Evolutionary conservation across 140 eudicot species (phyloP).

Genomic region (Cichorium intybus): DNA sequence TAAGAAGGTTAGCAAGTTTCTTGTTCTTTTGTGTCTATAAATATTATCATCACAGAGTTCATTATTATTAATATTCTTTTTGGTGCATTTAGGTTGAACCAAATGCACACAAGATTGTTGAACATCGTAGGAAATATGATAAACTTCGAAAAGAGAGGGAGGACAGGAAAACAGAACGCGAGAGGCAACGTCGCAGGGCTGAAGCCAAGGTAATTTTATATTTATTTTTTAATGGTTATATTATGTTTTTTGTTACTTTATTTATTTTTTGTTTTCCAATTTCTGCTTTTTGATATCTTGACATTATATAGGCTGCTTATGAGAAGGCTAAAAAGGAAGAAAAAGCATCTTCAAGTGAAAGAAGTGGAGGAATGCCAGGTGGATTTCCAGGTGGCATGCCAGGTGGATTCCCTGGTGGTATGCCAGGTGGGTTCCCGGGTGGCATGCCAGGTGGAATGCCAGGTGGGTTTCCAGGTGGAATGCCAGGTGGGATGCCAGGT

Average conservation of each 20-base stretch:
- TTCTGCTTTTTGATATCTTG: slow-evolving; percentile 6
- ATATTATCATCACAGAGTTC: too few species aligned
- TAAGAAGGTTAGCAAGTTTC: slow-evolving; percentile 61
- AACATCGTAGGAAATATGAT: slow-evolving; percentile 90
- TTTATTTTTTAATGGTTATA: not conserved
- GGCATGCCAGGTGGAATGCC: slow-evolving; percentile 61
- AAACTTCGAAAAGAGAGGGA: slow-evolving; percentile 82
- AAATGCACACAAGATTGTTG: slow-evolving; percentile 91
- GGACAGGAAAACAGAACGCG: slow-evolving; percentile 67
- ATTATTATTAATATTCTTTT: too few species aligned
- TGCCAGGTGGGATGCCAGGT: slow-evolving; percentile 55
- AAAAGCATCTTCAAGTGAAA: slow-evolving; percentile 74
- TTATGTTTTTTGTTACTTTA: not conserved
- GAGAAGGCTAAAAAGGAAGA: slow-evolving; percentile 89
- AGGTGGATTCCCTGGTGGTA: slow-evolving; percentile 42
- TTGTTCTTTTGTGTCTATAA: not conserved
- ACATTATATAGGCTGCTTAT: slow-evolving; percentile 82
- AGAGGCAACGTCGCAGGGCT: slow-evolving; percentile 79
- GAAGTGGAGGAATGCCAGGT: slow-evolving; percentile 79
- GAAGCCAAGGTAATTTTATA: slow-evolving; percentile 65
- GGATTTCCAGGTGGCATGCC: slow-evolving; percentile 56
- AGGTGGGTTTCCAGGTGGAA: slow-evolving; percentile 40
- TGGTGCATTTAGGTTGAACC: slow-evolving; percentile 74
- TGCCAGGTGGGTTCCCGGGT: slow-evolving; percentile 51
- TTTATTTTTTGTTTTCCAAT: not conserved